phyloP scores from a whole-genome alignment of 2,329 filamentous ascomycete genomes.

The Ceratocystis alfenasii region DNA sequence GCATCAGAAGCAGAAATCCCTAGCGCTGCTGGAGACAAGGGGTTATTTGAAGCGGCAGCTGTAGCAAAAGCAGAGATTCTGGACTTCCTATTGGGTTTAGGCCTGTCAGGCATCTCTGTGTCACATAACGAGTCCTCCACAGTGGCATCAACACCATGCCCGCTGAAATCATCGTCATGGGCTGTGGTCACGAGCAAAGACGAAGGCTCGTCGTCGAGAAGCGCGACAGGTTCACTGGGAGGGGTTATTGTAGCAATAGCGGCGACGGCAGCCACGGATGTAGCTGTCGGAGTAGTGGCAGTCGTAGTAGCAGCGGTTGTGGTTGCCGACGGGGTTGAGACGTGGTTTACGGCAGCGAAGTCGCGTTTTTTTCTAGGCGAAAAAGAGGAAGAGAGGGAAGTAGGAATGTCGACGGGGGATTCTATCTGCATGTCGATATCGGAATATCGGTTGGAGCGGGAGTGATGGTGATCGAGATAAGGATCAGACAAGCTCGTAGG shows the following conservation, averaged over 20 bases:
- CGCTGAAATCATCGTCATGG: background rate
- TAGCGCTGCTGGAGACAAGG: too few species aligned
- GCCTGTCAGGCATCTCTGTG: background rate
- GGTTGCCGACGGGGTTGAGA: background rate
- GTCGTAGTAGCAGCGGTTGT: background rate
- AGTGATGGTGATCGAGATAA: background rate
- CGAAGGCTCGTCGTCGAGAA: constrained; percentile 16
- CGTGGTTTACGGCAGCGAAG: background rate
- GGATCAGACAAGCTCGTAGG: constrained; percentile 6
- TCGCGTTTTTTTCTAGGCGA: background rate
- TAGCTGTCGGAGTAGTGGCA: background rate
- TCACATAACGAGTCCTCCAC: constrained; percentile 30
- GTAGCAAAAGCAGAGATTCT: background rate
- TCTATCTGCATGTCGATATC: background rate
- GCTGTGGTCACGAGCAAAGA: constrained; percentile 40
- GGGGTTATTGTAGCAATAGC: constrained; percentile 16
- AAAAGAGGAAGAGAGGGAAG: background rate
- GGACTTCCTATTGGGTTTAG: background rate
- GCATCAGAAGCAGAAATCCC: background rate
- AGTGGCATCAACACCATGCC: constrained; percentile 43
- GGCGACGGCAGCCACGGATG: background rate
- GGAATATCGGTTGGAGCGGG: background rate
- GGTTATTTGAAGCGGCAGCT: too few species aligned
- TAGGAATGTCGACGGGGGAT: background rate
- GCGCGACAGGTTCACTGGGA: constrained; percentile 18